A percentile compares a stretch with the other conserved stretches of the same genome.
Conservation (phyloP, 768 basidiomycete species). For the Filobasidium floriforme region DNA sequence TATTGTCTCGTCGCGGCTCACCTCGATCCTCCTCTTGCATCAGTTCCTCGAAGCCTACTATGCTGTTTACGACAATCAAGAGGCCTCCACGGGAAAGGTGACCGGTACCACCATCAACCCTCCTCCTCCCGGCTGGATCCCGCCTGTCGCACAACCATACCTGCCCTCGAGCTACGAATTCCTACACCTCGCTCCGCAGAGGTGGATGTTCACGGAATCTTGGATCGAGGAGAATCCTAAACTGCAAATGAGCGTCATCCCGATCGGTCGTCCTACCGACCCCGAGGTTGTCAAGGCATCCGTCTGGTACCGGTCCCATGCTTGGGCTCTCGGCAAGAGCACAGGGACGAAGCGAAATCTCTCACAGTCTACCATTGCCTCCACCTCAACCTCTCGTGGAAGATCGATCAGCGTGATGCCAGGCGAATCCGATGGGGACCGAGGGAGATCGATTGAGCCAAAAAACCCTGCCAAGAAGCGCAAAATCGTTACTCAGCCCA, state of each 20-base stretch:
- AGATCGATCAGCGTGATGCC: no score
- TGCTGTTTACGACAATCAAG: neutral
- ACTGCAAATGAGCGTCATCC: neutral
- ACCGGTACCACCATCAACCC: neutral
- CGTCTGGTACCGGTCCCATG: neutral
- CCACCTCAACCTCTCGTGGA: neutral
- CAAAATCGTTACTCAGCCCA: no score
- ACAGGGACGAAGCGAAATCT: neutral
- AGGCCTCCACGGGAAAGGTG: neutral
- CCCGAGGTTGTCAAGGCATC: neutral
- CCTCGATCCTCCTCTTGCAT: neutral
- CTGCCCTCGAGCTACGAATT: neutral
- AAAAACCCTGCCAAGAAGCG: neutral
- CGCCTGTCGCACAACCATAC: constrained; percentile 1
- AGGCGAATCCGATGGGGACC: neutral
- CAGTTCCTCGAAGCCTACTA: neutral
- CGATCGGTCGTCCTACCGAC: neutral
- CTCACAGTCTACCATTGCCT: neutral
- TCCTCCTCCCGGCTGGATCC: neutral
- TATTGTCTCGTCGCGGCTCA: neutral
- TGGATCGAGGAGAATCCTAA: constrained; percentile 1
- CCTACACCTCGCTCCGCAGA: neutral
- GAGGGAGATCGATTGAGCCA: no score
- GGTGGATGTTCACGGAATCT: neutral
- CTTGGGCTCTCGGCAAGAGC: neutral